A percentile compares a stretch with the other conserved stretches of the same genome.
Conservation (phyloP, 352 stramenopile genomes). For the Phytophthora citricola region DNA sequence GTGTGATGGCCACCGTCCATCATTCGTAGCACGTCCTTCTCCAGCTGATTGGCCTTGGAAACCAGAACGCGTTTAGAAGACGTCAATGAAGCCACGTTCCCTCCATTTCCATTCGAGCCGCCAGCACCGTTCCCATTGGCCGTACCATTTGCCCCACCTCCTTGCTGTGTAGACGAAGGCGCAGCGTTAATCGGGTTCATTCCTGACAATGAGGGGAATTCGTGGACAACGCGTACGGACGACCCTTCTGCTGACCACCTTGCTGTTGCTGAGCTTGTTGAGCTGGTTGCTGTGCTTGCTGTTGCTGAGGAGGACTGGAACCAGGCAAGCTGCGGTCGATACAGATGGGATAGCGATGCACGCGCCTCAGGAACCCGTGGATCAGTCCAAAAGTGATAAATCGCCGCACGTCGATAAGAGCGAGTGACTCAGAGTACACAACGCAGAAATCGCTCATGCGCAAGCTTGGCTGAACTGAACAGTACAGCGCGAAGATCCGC, state of each 20-base stretch:
- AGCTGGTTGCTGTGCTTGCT: constrained; percentile 33
- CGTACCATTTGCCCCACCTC: constrained; percentile 10
- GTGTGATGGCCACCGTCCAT: constrained; percentile 86
- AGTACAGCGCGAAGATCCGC: constrained; percentile 89
- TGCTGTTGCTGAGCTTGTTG: constrained; percentile 44
- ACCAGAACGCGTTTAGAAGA: constrained; percentile 48
- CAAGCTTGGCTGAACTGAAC: constrained; percentile 82
- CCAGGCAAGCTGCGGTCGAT: constrained; percentile 50
- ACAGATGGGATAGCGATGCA: constrained; percentile 86
- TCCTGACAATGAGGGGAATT: constrained; percentile 44
- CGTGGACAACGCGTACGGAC: constrained; percentile 31
- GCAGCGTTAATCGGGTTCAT: constrained; percentile 38
- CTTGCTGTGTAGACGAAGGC: constrained; percentile 28
- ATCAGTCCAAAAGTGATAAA: constrained; percentile 92
- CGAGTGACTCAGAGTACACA: constrained; percentile 75
- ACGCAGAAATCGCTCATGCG: constrained; percentile 87
- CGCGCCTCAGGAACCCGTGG: constrained; percentile 81
- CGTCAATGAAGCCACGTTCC: constrained; percentile 27
- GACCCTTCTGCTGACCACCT: constrained; percentile 36
- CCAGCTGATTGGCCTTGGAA: constrained; percentile 59
- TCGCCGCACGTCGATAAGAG: constrained; percentile 75
- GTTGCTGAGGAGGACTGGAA: constrained; percentile 34
- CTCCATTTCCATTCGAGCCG: constrained; percentile 33
- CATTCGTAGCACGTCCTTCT: constrained; percentile 81
- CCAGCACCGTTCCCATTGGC: constrained; percentile 23